phyloP scores from a whole-genome alignment of 331 rosid species.

The Acacia concinna region DNA sequence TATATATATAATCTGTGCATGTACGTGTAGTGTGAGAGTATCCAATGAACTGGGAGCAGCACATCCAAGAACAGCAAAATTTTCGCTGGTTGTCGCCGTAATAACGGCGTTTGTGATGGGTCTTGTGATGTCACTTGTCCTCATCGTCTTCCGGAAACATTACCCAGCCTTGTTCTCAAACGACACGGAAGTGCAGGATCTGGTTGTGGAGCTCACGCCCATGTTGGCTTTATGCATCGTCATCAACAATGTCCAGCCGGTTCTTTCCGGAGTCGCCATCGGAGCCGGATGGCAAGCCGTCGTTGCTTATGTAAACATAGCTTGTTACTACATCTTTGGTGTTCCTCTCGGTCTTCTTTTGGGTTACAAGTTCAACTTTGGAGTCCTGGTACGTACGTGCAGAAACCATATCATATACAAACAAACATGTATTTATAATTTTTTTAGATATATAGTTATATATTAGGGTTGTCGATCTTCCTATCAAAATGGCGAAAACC shows the following conservation, averaged over 20 bases:
- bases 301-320: slow-evolving; percentile 60
- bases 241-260: slow-evolving; percentile 64
- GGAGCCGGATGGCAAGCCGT: slow-evolving; percentile 76
- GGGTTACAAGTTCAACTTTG: slow-evolving; percentile 48
- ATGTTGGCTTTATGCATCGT: slow-evolving; percentile 54
- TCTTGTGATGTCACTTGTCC: slow-evolving; percentile 33
- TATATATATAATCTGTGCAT: neutral
- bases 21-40: slow-evolving; percentile 58
- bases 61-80: slow-evolving; percentile 75
- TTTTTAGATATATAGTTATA: no score
- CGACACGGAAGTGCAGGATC: slow-evolving; percentile 31
- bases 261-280: slow-evolving; percentile 66
- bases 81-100: slow-evolving; percentile 61
- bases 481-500: no score
- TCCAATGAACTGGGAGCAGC: slow-evolving; percentile 76
- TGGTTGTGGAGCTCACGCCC: slow-evolving; percentile 50
- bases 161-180: slow-evolving; percentile 51
- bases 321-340: slow-evolving; percentile 58
- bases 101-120: slow-evolving; percentile 36
- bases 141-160: slow-evolving; percentile 28
- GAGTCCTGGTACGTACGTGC: slow-evolving; percentile 43
- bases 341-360: slow-evolving; percentile 57
- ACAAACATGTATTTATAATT: no score
- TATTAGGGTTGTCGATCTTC: no score
- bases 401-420: neutral